Base-by-base conservation (phyloP, 306 rosid species). In the Calophaca sinica region DNA sequence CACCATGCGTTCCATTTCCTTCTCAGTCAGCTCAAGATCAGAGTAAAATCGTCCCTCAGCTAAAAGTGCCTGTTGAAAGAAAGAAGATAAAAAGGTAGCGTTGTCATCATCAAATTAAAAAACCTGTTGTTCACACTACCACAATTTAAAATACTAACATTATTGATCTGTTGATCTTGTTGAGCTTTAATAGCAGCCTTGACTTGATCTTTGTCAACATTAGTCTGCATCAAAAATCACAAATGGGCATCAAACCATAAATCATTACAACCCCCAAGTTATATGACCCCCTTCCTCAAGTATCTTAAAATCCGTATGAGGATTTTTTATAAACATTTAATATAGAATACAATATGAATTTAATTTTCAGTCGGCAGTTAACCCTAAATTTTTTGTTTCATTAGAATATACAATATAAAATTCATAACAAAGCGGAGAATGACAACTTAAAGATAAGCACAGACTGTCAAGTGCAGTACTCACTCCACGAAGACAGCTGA, bases 11-110 rank as follows among this genome's bases (percentile, higher is more conserved):
- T 90, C 98, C 12, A 93, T 93, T 84, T 93, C 97, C 87, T 89
- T 93, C 78, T 93, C 96, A 6, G 98, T 93, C 52, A 93, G 90
- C 87, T 93, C 98, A 32, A 93, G 89, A 82, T 93, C 98, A 9
- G 98, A 93, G 85, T 86, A 88, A 75, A 90, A 90, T 33, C 87
- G 88, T 10, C 97, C 98, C 90, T 93, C 93, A 2, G 97, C 96
- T 60, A 93, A 78, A 77, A 93, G 98, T 65, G 98, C 97, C 98
- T 93, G 93, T 41, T 39, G 10, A 52, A 12, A 20, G 42, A 65
- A 32, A 59, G 2, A 72, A 31, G 26, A 3, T 7, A 32, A 26
- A 69, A 39, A 72, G 3, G 0, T 15, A 7, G 12, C 20, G 39
- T 46, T 48, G 46, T 53, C 38, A 36, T 57, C 76, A 42, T 41